Evolutionary conservation across 2,329 filamentous ascomycete species (phyloP), one percentile per base, ranked within the genome.

Genomic region (Phyllosticta citribraziliensis): DNA sequence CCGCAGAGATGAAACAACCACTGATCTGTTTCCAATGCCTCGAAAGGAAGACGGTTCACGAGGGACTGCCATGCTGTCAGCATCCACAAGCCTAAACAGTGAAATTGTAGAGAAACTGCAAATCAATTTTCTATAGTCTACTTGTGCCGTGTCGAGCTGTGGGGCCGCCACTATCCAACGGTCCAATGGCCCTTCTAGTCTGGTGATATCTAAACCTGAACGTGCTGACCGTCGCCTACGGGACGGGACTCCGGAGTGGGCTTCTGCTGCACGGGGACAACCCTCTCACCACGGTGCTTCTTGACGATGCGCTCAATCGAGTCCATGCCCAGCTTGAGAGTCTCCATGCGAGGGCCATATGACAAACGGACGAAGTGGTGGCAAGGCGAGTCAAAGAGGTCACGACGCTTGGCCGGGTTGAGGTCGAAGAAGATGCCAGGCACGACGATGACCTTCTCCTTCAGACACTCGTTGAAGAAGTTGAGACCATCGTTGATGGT

Each of bases 381-480:
- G 76, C 93, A 97, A 63, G 93, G 93, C 67, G 85, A 90, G 76
- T 97, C 93, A 67, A 97, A 97, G 67, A 97, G 76, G 74, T 97
- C 93, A 72, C 93, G 83, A 66, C 93, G 83, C 73, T 91, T 88
- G 40, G 88, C 88, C 3, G 93, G 93, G 78, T 97, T 97, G 65
- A 97, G 77, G 70, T 97, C 93, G 73, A 97, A 97, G 82, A 97
- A 97, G 74, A 97, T 97, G 63, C 93, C 93, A 0, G 93, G 93
- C 4, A 97, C 93, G 19, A 97, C 91, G 70, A 97, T 97, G 66
- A 95, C 90, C 81, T 95, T 95, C 80, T 97, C 91, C 70, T 89
- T 85, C 53, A 97, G 79, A 71, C 94, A 94, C 30, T 91, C 91
- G 73, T 94, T 86, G 84, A 97, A 97, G 82, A 97, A 97, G 79